Base-by-base conservation (phyloP, 768 basidiomycete species). In the Russula earlei region DNA sequence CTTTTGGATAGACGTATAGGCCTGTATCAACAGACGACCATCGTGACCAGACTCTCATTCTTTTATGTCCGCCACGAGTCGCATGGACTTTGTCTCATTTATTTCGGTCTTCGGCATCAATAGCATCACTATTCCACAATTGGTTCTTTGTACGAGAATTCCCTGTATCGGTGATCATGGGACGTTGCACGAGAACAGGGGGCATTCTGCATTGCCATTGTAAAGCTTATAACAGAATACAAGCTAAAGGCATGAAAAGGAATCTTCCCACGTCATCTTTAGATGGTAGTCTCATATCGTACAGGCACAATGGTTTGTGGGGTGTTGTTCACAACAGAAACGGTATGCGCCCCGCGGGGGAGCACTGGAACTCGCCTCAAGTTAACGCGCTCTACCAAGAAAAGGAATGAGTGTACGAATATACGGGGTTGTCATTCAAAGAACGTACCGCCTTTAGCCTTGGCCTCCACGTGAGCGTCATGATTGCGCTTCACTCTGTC, bases 261-360 rank as follows among this genome's bases (percentile, higher is more conserved):
- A 25, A 20, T 27, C 14, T 14, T 12, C 20, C 20, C 7, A 6
- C 54, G 20, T 22, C 24, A n/a, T 25, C 25, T 54, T 84, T 83
- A 96, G 74, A 96, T 95, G 65, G 85, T 92, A 63, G 92, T 96
- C 84, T 95, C 95, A 81, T 97, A 98, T 63, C 81, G 83, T 65
- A 93, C 78, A 64, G 94, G 92, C 62, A 79, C 81, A 72, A 99
- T 91, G 56, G 96, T 98, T 75, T 95, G 86, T 49, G 96, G 91
- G 45, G 79, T 74, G 74, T 97, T 97, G 62, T 80, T 77, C 59
- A 69, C 68, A 59, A 77, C 72, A 54, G 85, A 84, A 71, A 98
- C 85, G 66, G 77, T 81, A 71, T 73, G 82, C 27, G 91, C 78
- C 64, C 82, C 83, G 61, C 94, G 83, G 59, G 96, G 96, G 49